Base-by-base conservation (phyloP, 2,329 filamentous ascomycete genomes). In the Alternaria hordeiaustralica region DNA sequence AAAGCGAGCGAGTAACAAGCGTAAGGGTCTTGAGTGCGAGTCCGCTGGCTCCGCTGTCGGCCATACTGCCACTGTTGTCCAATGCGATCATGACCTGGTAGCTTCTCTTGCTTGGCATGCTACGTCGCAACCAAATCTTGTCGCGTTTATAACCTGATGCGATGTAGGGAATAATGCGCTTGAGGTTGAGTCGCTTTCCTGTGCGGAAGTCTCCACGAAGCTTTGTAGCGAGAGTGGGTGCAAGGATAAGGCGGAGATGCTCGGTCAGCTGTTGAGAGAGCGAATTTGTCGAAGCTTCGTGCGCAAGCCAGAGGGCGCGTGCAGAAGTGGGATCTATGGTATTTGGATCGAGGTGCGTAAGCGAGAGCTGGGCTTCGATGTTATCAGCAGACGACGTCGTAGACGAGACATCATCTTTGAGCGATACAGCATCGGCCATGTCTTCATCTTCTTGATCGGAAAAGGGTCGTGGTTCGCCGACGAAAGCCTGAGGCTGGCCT, bases 51-150 rank as follows among this genome's bases (percentile, higher is more conserved):
- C 88, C 87, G 23, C 87, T 89, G 77, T 97, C 94, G 15, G 92
- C 90, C 96, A 99, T 99, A 64, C 90, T 94, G 79, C 92, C 92
- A 74, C 91, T 95, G 83, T 99, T 96, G 80, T 99, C 96, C 41
- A 99, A 93, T 43, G 96, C 96, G 54, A 99, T 90, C 84, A 99
- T 89, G 80, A 99, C 96, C 81, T 99, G 96, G 82, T 99, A 99
- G 61, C 90, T 91, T 44, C 96, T 91, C 82, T 98, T 98, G 41
- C 91, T 95, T 1, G 96, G 96, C 54, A 97, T 89, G 33, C 89
- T 91, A 60, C 96, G 90, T 13, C 96, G 92, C 91, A 99, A 97
- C 96, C 96, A 99, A 82, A 99, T 99, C 86, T 99, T 99, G 87
- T 99, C 96, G 64, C 96, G 92, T 85, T 97, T 98, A 87, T 97